A percentile compares a stretch with the other conserved stretches of the same genome.
phyloP scores from a whole-genome alignment of 768 basidiomycete genomes.

The Collybiopsis confluens region DNA sequence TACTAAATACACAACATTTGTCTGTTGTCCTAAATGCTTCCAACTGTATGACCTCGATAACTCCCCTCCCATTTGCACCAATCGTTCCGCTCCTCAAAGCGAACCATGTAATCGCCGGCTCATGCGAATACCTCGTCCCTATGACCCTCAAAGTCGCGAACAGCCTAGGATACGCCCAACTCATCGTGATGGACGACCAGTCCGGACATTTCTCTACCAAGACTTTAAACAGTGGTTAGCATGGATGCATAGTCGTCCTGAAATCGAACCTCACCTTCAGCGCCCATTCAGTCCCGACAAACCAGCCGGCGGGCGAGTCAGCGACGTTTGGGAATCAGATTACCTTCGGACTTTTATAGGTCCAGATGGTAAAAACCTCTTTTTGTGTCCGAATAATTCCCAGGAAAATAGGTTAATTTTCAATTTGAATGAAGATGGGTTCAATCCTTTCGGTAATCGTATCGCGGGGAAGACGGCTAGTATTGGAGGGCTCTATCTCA shows the following conservation, averaged over 20 bases:
- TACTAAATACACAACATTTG: slow-evolving; percentile 14
- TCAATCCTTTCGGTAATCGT: slow-evolving; percentile 28
- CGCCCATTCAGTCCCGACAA: slow-evolving; percentile 1
- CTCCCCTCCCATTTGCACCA: slow-evolving; percentile 18
- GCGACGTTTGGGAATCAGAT: slow-evolving; percentile 23
- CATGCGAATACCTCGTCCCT: too few relatives aligned
- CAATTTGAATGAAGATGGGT: slow-evolving; percentile 27
- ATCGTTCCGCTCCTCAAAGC: slow-evolving; percentile 13
- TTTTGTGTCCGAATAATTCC: slow-evolving; percentile 1
- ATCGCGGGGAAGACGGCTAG: slow-evolving; percentile 22
- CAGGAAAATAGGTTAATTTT: slow-evolving; percentile 25
- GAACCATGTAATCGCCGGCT: slow-evolving; percentile 13
- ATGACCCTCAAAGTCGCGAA: slow-evolving; percentile 3
- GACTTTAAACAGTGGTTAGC: slow-evolving; percentile 24
- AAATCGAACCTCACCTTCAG: slow-evolving; percentile 24
- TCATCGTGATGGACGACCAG: too few relatives aligned
- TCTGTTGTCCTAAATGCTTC: slow-evolving; percentile 24
- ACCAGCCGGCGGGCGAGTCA: slow-evolving; percentile 7
- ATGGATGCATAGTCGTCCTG: slow-evolving; percentile 18
- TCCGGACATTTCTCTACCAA: slow-evolving; percentile 25
- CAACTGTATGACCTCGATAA: slow-evolving; percentile 14
- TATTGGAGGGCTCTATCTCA: slow-evolving; percentile 26
- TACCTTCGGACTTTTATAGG: slow-evolving; percentile 22
- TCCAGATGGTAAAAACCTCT: slow-evolving; percentile 20
- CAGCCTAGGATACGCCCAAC: too few relatives aligned